Evolutionary conservation across 2,329 filamentous ascomycete genomes (phyloP), one percentile per base, ranked within the genome.

Genomic region (Mycosphaerelloides madeirae): DNA sequence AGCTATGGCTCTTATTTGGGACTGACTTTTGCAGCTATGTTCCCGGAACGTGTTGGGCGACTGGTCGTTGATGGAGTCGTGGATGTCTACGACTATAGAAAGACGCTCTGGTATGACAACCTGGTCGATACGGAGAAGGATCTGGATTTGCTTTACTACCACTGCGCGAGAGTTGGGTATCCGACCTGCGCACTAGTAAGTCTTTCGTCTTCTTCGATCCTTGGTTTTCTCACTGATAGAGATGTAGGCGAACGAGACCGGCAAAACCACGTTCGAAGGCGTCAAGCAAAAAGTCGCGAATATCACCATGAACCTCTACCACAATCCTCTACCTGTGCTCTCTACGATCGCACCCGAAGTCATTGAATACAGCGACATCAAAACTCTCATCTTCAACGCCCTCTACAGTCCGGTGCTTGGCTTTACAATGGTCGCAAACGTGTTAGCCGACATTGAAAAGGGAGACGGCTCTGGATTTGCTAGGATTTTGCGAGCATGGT

Each of bases 11-110:
- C 73, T 0, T 64, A 69, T 22, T 60, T 69, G 0, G 68, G 68
- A 1, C 58, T 63, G 39, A 68, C 67, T 0, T 71, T 68, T 39
- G 66, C 68, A 13, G 62, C 65, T 0, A 64, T 71, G 62, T 70
- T 65, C 43, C 68, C 67, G 6, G 58, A 64, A 14, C 49, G 64
- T 2, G 59, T 70, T 8, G 59, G 60, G 0, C 56, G 62, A n/a
- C 51, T 69, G 31, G 58, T 67, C 6, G 55, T 76, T 1, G 74
- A 77, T 49, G 73, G 71, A 3, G 69, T 75, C 3, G 68, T 72
- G 2, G 68, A 72, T 43, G 57, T 63, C 1, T 56, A 64, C 46
- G 67, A 61, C 49, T 71, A 67, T 45, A 45, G 42, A 19, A 49
- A 59, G 14, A 59, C 58, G 3, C 50, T 66, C 3, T 70, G 68